phyloP scores from a whole-genome alignment of 192 early-diverging fungal species.

The Paraglomus brasilianum region DNA sequence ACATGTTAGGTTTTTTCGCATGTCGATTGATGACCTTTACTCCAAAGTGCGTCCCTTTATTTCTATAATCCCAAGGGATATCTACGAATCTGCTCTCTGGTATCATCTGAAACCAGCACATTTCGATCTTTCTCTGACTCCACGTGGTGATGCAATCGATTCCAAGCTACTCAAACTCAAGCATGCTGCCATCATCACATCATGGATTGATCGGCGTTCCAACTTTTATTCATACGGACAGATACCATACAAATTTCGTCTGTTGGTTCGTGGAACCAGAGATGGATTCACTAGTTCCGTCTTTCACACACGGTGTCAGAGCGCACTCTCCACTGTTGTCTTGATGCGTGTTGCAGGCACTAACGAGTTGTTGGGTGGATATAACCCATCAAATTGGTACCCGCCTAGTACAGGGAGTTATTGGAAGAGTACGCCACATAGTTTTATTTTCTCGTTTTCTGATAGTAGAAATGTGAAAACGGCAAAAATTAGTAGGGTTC shows the following conservation, averaged over 20 bases:
- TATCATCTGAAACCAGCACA: neutral
- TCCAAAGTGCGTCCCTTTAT: neutral
- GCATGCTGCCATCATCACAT: slow-evolving; percentile 6
- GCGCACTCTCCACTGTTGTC: neutral
- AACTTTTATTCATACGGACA: neutral
- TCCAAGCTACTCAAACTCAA: slow-evolving; percentile 8
- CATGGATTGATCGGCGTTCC: slow-evolving; percentile 8
- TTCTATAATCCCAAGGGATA: neutral
- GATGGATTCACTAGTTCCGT: neutral
- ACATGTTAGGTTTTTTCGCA: neutral
- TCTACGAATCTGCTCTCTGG: neutral
- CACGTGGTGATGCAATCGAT: neutral
- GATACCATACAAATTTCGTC: neutral
- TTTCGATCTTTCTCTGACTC: neutral
- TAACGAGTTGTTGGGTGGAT: slow-evolving; percentile 1
- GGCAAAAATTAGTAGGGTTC: neutral
- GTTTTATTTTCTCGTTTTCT: slow-evolving; percentile 6
- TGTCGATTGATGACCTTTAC: neutral
- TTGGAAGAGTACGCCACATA: neutral
- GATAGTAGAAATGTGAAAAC: neutral
- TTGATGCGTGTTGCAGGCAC: neutral
- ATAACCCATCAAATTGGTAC: neutral
- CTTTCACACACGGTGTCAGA: neutral
- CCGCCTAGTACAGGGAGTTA: neutral
- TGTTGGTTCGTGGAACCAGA: neutral